Evolutionary conservation across 2,329 filamentous ascomycete genomes (phyloP), one percentile per base, ranked within the genome.

Genomic region (Pestalotiopsis sp.): DNA sequence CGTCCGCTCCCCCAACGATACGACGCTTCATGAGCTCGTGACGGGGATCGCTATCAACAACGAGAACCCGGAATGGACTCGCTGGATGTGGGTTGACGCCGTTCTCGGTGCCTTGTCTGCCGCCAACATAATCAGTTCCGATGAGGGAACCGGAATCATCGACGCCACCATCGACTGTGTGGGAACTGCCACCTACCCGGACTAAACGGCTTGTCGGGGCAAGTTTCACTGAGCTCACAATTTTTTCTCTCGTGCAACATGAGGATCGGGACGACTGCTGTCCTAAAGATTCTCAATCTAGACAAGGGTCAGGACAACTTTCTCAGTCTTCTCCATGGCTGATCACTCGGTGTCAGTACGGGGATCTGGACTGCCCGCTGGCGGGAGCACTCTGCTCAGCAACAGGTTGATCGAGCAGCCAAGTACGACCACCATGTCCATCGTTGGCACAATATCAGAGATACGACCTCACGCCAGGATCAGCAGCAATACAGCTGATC

Each of bases 11-110:
- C 57, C 59, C 27, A 57, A 45, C 25, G 70, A 68, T 31, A 67
- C 52, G 4, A 49, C 41, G 25, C 52, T 71, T n/a, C 64, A 58
- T 20, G 68, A 71, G 39, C 60, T 58, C 20, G 68, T 71, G 23
- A 64, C 25, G 17, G 60, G 49, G 7, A 63, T 65, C 14, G 27
- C 27, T 6, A 25, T 68, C 5, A 68, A 62, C 31, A 70, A 68
- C 68, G 56, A 68, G 12, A 64, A 71, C 14, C 68, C 70, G 25
- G 68, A 67, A 31, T 71, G 66, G 66, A 66, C 64, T 31, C 49
- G 67, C 27, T 66, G 64, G 31, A 68, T 66, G 64, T 71, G 70
- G 70, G 57, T 71, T n/a, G 70, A 63, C 11, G 66, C 67, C 38
- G 70, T 71, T 14, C 49, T 71, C 17, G 59, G 41, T 57, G 61